Base-by-base conservation (phyloP, 2,329 filamentous ascomycete species). In the Akanthomyces dipterigenus region DNA sequence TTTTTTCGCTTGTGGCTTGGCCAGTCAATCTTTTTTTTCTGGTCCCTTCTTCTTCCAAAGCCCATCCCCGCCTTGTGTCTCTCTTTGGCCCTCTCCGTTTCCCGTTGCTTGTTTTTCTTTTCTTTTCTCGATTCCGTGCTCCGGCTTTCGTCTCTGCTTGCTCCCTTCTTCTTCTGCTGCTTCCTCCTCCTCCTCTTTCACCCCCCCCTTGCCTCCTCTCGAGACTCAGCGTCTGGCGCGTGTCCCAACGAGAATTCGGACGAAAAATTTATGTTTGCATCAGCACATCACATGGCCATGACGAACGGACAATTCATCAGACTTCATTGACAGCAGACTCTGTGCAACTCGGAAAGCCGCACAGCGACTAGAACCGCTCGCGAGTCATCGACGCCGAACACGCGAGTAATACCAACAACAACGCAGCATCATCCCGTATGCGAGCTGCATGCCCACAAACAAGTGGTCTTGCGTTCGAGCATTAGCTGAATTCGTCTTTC, bases 51-150 rank as follows among this genome's bases (percentile, higher is more conserved):
- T 22, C 46, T 31, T 6, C 34, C 20, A 24, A 36, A 34, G 36
- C 26, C 28, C 48, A 22, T 40, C 22, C 56, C 48, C 48, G 56
- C 56, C 56, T 53, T 34, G 56, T 60, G 56, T 60, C 48, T 60
- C 56, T 60, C 56, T 48, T 45, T 60, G 42, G 31, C 55, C 40
- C 38, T 51, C 26, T 24, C 48, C 16, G 36, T 60, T 42, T 42
- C 20, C 40, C 26, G 40, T 51, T 14, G 12, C 22, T 34, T 43
- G 18, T 43, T 36, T 3, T 26, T 48, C 24, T 22, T 36, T 7
- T 31, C 26, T 18, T 22, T 50, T 34, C 46, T 50, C 24, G 14
- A 28, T 26, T 28, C 24, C 45, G 45, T 28, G 14, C 8, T 24
- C 20, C 12, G 55, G 45, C 2, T 46, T 24, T 16, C 20, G n/a